These are phyloP conservation scores for Pyrenochaeta sp. DNA, from an alignment of 2,329 filamentous ascomycete species.

Conservation along the genomic window DNA sequence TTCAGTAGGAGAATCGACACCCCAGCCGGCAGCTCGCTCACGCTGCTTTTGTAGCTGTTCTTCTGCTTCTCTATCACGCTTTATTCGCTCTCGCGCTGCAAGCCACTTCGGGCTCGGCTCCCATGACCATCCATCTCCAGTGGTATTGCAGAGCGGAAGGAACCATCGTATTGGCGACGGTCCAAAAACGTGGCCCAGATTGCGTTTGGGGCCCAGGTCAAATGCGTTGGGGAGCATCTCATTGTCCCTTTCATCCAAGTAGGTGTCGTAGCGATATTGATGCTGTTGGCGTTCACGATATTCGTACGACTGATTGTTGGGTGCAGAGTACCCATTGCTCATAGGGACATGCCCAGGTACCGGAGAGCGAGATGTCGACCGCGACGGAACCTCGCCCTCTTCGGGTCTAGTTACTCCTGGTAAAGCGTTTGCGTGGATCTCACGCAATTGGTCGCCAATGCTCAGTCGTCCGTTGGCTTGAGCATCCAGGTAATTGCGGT, in stretches of 20 bases:
- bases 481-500: slow-evolving; percentile 55
- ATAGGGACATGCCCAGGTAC: slow-evolving; percentile 36
- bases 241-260: slow-evolving; percentile 89
- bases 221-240: slow-evolving; percentile 92
- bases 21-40: slow-evolving; percentile 75
- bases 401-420: slow-evolving; percentile 82
- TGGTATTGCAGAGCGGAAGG: slow-evolving; percentile 83
- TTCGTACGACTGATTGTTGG: slow-evolving; percentile 52
- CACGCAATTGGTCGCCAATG: slow-evolving; percentile 74
- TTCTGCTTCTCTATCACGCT: slow-evolving; percentile 48
- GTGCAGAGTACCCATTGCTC: slow-evolving; percentile 53
- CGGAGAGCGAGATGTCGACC: slow-evolving; percentile 49
- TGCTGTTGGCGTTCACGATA: slow-evolving; percentile 71
- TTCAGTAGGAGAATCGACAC: slow-evolving; percentile 54
- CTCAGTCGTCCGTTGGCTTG: slow-evolving; percentile 51
- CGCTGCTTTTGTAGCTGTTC: slow-evolving; percentile 65
- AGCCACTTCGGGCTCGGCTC: slow-evolving; percentile 84
- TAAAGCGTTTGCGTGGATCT: slow-evolving; percentile 82
- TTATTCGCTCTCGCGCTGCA: slow-evolving; percentile 71
- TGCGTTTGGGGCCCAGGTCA: slow-evolving; percentile 83
- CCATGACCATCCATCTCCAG: slow-evolving; percentile 94
- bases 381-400: slow-evolving; percentile 74
- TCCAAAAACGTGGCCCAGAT: slow-evolving; percentile 84
- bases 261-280: slow-evolving; percentile 75
- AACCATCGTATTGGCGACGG: slow-evolving; percentile 76